These are phyloP conservation scores for Aspergillus sparsus DNA, from an alignment of 495 filamentous ascomycete genomes.

Conservation along the genomic window DNA sequence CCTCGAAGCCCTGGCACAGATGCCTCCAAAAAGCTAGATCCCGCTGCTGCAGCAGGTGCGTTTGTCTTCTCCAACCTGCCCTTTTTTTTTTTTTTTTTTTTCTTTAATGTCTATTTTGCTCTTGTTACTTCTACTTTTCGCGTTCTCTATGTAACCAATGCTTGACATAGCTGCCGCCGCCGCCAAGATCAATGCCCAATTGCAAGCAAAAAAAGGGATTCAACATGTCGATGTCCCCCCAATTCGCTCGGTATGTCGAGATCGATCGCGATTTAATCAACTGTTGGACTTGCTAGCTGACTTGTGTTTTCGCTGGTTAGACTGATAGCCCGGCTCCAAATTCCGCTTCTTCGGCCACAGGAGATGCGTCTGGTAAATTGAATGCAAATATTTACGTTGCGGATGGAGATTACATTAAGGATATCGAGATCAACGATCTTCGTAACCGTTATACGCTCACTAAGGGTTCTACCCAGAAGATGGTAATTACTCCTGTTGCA, in stretches of 20 bases:
- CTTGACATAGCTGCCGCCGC: conserved; percentile 74
- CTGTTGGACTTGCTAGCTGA: conserved; percentile 25
- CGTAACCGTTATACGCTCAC: conserved; percentile 97
- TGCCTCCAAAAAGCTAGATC: conserved; percentile 54
- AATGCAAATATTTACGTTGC: conserved; percentile 89
- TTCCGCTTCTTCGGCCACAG: conserved; percentile 47
- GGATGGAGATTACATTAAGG: conserved; percentile 95
- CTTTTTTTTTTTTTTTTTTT: background rate
- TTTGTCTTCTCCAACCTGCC: background rate
- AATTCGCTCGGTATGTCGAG: conserved; percentile 61
- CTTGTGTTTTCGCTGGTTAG: conserved; percentile 27
- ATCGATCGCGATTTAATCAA: background rate
- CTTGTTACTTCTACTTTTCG: no score
- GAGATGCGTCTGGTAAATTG: conserved; percentile 58
- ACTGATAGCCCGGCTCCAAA: conserved; percentile 51
- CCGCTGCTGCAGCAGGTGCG: conserved; percentile 84
- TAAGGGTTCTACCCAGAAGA: conserved; percentile 97
- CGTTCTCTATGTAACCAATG: no score
- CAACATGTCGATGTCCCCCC: conserved; percentile 95
- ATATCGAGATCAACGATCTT: conserved; percentile 97
- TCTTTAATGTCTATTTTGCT: conserved; percentile 6
- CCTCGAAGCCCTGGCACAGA: conserved; percentile 53
- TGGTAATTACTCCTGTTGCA: conserved; percentile 88
- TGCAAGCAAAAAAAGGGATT: conserved; percentile 89
- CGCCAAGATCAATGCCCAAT: conserved; percentile 88